Conservation (phyloP, 2,329 filamentous ascomycete species). For the Ceratocystis destructans region DNA sequence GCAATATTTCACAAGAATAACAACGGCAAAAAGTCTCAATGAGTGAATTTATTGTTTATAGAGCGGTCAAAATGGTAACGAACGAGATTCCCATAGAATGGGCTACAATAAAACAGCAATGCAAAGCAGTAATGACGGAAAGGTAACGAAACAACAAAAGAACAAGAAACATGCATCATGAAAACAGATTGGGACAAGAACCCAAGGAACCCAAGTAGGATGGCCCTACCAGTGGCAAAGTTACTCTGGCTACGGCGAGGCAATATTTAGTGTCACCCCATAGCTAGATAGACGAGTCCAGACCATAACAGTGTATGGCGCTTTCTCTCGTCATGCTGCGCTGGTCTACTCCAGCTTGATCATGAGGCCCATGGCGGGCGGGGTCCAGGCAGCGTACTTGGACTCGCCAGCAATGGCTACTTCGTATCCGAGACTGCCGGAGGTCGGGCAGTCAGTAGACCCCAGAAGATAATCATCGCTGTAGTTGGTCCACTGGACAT, state of each 20-base stretch:
- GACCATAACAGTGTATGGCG: not conserved
- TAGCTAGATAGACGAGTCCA: not conserved
- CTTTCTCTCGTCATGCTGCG: not conserved
- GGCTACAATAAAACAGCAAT: too few species aligned
- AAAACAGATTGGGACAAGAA: not conserved
- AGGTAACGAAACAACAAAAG: not conserved
- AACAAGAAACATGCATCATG: not conserved
- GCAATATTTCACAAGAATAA: too few species aligned
- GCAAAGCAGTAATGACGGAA: not conserved
- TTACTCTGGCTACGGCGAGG: not conserved
- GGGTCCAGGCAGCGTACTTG: conserved; percentile 10
- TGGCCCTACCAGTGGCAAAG: too few species aligned
- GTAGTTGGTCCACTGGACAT: conserved; percentile 18
- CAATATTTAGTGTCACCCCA: not conserved
- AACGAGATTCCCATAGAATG: too few species aligned
- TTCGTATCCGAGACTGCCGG: conserved; percentile 14
- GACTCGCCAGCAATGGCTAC: conserved; percentile 15
- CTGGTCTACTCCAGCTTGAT: conserved; percentile 5
- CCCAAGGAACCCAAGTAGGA: not conserved
- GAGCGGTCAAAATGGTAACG: too few species aligned
- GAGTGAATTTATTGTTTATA: too few species aligned
- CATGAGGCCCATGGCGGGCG: conserved; percentile 12
- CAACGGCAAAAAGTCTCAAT: too few species aligned
- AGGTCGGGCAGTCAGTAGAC: conserved; percentile 7
- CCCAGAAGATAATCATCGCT: not conserved